Evolutionary conservation across 1,284 basidiomycete species (phyloP), one percentile per base, ranked within the genome.

Genomic region (Nidula niveotomentosa): DNA sequence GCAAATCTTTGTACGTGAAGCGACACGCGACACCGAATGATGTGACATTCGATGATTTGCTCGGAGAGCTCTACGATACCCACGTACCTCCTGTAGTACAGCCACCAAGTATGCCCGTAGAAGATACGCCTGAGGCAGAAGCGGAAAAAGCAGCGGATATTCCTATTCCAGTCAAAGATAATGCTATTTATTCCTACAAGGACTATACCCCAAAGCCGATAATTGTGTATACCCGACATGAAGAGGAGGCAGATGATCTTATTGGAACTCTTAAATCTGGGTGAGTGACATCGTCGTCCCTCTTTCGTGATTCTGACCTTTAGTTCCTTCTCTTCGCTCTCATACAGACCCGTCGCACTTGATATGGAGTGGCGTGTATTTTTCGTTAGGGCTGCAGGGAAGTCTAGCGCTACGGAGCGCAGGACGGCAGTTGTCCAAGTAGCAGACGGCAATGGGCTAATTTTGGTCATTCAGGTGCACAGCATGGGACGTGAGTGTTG

Each of bases 321-420:
- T n/a, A n/a, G n/a, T n/a, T n/a, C n/a, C n/a, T n/a, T n/a, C n/a
- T n/a, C n/a, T n/a, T n/a, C n/a, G n/a, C n/a, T n/a, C n/a, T n/a
- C n/a, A n/a, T n/a, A n/a, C 46, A 84, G 81, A 0, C 76, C 84
- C 8, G 53, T 86, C 8, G 84, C 83, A 2, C 81, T 86, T 44
- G 85, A 87, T 63, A 69, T 86, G 52, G 85, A 87, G 62, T 86
- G 85, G 84, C 72, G 75, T 9, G 74, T 80, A 17, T 62, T 70
- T 43, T 74, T 69, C 52, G 61, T 51, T 6, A 57, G 49, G 36
- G 65, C n/a, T 60, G 59, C 6, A 62, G 62, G 66, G 2, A 59
- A 56, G 35, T 13, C 52, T 7, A 37, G 48, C 6, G 54, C 56
- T 13, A 41, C 23, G 3, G 65, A 76, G 53, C 67, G 75, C 37